Conservation (phyloP, 805 yeast genomes). For the Wickerhamiella allomyrinae region DNA sequence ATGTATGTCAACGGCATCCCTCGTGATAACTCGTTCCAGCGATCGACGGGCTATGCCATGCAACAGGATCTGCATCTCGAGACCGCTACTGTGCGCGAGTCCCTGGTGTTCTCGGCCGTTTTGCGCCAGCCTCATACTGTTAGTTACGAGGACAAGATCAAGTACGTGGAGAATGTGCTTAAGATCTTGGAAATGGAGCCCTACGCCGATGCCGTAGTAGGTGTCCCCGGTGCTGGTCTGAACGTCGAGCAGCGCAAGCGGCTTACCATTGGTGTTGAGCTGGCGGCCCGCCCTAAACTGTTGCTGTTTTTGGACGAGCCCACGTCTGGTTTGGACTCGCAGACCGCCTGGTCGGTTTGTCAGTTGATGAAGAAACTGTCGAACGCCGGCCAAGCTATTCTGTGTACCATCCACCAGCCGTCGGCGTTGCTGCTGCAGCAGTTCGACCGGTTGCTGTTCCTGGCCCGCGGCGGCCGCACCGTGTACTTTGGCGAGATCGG, state of each 20-base stretch:
- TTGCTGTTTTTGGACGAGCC: constrained; percentile 56
- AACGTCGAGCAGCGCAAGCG: constrained; percentile 58
- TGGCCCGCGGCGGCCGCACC: constrained; percentile 64
- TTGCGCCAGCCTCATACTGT: constrained; percentile 53
- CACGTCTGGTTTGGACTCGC: constrained; percentile 53
- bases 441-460: constrained; percentile 50
- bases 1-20: constrained; percentile 57
- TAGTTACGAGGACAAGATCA: constrained; percentile 44
- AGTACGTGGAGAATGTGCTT: constrained; percentile 56
- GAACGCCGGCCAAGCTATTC: constrained; percentile 57
- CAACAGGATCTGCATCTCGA: constrained; percentile 67
- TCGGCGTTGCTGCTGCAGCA: constrained; percentile 55
- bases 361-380: constrained; percentile 53
- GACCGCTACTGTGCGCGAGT: constrained; percentile 59
- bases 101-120: constrained; percentile 55
- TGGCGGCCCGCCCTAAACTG: constrained; percentile 54
- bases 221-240: constrained; percentile 59
- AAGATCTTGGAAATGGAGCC: constrained; percentile 51
- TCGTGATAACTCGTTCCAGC: constrained; percentile 51
- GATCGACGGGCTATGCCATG: constrained; percentile 69
- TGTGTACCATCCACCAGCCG: constrained; percentile 70
- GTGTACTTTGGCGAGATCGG: constrained; percentile 78
- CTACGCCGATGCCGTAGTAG: constrained; percentile 69
- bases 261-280: constrained; percentile 55
- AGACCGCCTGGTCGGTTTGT: constrained; percentile 56